Percentiles rank a stretch among this genome's conserved stretches.
Conservation (phyloP, 495 filamentous ascomycete species). For the Daldinia caldariorum region DNA sequence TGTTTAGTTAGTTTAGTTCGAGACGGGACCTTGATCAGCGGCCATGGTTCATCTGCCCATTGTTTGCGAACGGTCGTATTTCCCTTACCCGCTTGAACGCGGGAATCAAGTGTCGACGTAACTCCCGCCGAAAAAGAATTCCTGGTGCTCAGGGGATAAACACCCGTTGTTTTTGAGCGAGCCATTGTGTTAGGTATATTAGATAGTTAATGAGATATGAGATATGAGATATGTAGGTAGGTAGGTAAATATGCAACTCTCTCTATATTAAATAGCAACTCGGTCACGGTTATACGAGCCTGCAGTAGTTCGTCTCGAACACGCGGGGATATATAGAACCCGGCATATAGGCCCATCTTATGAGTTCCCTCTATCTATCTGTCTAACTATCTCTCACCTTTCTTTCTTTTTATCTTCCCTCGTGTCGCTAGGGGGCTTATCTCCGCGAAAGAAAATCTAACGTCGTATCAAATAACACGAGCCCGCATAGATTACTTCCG, state of each 20-base stretch:
- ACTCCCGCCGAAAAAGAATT: not conserved
- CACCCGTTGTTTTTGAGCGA: not conserved
- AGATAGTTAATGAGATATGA: no score
- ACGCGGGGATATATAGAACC: not conserved
- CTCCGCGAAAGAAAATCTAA: not conserved
- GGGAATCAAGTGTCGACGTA: not conserved
- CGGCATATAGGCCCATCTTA: not conserved
- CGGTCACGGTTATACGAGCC: not conserved
- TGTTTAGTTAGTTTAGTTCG: slow-evolving; percentile 28
- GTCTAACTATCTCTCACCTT: no score
- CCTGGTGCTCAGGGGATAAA: not conserved
- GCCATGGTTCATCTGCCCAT: slow-evolving; percentile 52
- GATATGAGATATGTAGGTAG: no score
- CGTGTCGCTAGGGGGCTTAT: not conserved
- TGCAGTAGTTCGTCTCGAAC: not conserved
- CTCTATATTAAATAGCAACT: not conserved
- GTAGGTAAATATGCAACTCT: not conserved
- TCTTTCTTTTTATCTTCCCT: no score
- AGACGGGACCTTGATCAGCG: slow-evolving; percentile 48
- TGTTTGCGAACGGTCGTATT: slow-evolving; percentile 25
- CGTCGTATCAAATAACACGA: not conserved
- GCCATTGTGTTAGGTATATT: slow-evolving; percentile 7
- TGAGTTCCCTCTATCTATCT: no score
- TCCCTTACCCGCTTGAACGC: not conserved
- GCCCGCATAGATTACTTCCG: not conserved